Evolutionary conservation across 176 grass and related monocot species (phyloP), one percentile per base, ranked within the genome.

Genomic region (Urochloa ruziziensis): DNA sequence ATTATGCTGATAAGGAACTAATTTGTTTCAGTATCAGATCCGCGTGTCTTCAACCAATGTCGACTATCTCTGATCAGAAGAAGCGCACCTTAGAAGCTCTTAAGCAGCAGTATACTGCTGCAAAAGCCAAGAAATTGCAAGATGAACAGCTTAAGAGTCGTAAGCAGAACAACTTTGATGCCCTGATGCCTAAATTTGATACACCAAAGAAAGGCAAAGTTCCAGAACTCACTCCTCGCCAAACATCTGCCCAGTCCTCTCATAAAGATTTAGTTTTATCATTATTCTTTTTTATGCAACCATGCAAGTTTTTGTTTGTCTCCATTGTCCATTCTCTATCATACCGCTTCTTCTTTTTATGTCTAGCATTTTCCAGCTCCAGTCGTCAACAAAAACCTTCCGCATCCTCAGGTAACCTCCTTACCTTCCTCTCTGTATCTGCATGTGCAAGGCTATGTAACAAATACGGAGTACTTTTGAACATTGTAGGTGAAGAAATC

Each of bases 81-180:
- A 94, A 91, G 66, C 77, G 36, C 6, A 91, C 84, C 7, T 80
- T 91, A 27, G 89, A 89, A 67, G 73, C 86, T 17, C 87, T 94
- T 61, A 65, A 91, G 44, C 83, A 86, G 58, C 53, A 74, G 16
- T 82, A 82, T 71, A 86, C 84, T 51, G 72, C 67, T 71, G 80
- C 86, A n/a, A 91, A 91, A 78, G 76, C 83, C 49, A 86, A 91
- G 83, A 90, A 86, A 66, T 59, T 78, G 23, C 76, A 85, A 70
- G 89, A 87, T 52, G 43, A 83, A 30, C 76, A 91, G 35, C 58
- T 47, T 19, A 80, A 70, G 35, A 17, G 7, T 47, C 46, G 51
- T 35, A 91, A 75, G 54, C 72, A 29, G 59, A 89, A 70, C 40
- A 76, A 67, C 30, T 13, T 39, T 43, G 51, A 24, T 59, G 48